Base-by-base conservation (phyloP, 495 filamentous ascomycete species). In the Tricharina praecox region DNA sequence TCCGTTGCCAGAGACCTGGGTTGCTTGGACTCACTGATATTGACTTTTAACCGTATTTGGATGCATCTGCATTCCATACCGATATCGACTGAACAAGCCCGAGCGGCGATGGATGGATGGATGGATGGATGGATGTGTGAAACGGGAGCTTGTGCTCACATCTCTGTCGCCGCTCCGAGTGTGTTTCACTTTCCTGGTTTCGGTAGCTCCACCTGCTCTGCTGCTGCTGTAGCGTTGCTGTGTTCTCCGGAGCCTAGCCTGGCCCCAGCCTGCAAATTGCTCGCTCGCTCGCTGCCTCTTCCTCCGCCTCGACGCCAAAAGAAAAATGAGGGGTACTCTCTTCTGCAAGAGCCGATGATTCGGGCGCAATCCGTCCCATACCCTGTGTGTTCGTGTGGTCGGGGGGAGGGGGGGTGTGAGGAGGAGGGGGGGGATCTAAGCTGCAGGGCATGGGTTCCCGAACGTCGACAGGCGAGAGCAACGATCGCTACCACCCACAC, bases 401-500 rank as follows among this genome's bases (percentile, higher is more conserved):
- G n/a, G n/a, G n/a, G n/a, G n/a, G n/a, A n/a, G n/a, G n/a, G n/a
- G n/a, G n/a, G n/a, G n/a, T n/a, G n/a, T n/a, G n/a, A n/a, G n/a
- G n/a, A n/a, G n/a, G n/a, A n/a, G n/a, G n/a, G n/a, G n/a, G n/a
- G n/a, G n/a, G n/a, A n/a, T n/a, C n/a, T n/a, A n/a, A n/a, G n/a
- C n/a, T n/a, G n/a, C n/a, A n/a, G n/a, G n/a, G n/a, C n/a, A n/a
- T n/a, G n/a, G n/a, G n/a, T n/a, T n/a, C n/a, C n/a, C n/a, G n/a
- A n/a, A n/a, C n/a, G n/a, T 25, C 20, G 16, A 18, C 34, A 43
- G 39, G 39, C 39, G 39, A 43, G 39, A 7, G 11, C 7, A 32
- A 32, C 15, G 36, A 43, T 43, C 39, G 39, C 39, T 43, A 8
- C 10, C 16, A 43, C 24, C 39, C 39, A 43, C 39, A 4, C 36